Percentiles rank a stretch among this genome's conserved stretches.
Conservation (phyloP, 768 basidiomycete species). For the Tulasnella calospora region DNA sequence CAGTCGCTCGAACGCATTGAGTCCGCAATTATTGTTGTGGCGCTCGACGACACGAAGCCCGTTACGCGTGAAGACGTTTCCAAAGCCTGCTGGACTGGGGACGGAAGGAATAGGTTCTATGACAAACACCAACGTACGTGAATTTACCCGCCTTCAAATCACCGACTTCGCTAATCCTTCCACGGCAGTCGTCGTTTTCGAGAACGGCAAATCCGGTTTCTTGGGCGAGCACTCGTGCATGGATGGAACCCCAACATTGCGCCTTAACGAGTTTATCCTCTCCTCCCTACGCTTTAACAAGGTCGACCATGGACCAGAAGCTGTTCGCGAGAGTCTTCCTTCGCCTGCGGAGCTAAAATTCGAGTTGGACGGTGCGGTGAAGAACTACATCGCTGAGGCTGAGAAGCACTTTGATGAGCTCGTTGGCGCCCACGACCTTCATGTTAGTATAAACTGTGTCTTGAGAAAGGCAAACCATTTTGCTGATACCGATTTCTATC, state of each 20-base stretch:
- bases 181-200: constrained; percentile 78
- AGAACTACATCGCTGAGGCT: constrained; percentile 52
- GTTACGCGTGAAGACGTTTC: constrained; percentile 76
- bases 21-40: constrained; percentile 80
- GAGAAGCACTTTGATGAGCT: constrained; percentile 68
- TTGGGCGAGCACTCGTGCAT: constrained; percentile 50
- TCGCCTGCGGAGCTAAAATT: constrained; percentile 67
- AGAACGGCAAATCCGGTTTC: constrained; percentile 93
- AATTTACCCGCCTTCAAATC: not conserved
- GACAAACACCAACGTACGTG: constrained; percentile 91
- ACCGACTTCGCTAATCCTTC: not conserved
- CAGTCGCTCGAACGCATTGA: constrained; percentile 73
- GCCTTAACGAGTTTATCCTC: constrained; percentile 91
- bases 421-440: constrained; percentile 72
- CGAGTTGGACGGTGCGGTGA: constrained; percentile 53
- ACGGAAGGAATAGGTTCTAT: constrained; percentile 87
- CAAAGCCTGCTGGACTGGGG: constrained; percentile 81
- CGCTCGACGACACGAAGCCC: constrained; percentile 77
- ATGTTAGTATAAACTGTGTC: constrained; percentile 43
- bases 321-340: constrained; percentile 42
- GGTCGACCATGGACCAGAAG: constrained; percentile 63
- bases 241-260: constrained; percentile 87
- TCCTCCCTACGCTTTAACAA: constrained; percentile 68
- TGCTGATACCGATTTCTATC: constrained; percentile 16
- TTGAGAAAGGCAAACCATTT: not conserved